Evolutionary conservation across 2,329 filamentous ascomycete species (phyloP).

Genomic region (Neofusicoccum sp.): DNA sequence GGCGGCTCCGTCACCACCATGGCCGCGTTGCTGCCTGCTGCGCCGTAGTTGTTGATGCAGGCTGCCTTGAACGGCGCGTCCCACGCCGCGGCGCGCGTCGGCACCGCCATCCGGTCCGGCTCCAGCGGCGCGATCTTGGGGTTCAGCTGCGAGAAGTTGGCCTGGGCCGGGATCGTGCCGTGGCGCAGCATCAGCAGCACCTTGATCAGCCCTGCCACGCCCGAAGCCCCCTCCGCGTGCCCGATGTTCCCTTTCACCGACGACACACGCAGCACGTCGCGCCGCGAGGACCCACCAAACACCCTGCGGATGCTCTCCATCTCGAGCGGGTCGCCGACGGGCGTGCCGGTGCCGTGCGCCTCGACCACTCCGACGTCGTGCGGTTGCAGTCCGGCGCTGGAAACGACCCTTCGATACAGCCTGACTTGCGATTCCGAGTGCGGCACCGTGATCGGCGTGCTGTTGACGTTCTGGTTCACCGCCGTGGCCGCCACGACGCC

Average conservation of each 20-base stretch:
- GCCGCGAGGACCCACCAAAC: neutral
- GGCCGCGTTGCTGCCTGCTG: constrained; percentile 24
- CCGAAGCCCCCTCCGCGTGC: constrained; percentile 31
- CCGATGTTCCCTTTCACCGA: constrained; percentile 29
- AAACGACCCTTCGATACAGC: constrained; percentile 8
- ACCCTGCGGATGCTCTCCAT: constrained; percentile 17
- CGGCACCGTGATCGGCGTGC: constrained; percentile 17
- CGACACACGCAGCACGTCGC: constrained; percentile 13
- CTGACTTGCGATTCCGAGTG: constrained; percentile 13
- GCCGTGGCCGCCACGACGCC: constrained; percentile 36
- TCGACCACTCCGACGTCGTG: constrained; percentile 22
- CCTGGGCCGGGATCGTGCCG: constrained; percentile 22
- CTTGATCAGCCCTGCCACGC: constrained; percentile 27
- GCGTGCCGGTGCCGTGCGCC: constrained; percentile 57
- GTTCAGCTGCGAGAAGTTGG: constrained; percentile 22
- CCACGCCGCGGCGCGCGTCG: constrained; percentile 19
- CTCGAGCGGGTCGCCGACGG: constrained; percentile 45
- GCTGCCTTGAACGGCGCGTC: constrained; percentile 17
- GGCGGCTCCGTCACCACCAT: constrained; percentile 17
- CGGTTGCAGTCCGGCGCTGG: neutral
- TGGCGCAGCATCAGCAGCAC: constrained; percentile 27
- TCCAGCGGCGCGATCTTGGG: constrained; percentile 17
- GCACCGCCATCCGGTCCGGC: constrained; percentile 21
- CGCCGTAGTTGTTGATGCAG: constrained; percentile 28
- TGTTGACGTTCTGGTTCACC: constrained; percentile 5